Evolutionary conservation across 305 asterid genomes (phyloP).

Genomic region (Rubia balearica): DNA sequence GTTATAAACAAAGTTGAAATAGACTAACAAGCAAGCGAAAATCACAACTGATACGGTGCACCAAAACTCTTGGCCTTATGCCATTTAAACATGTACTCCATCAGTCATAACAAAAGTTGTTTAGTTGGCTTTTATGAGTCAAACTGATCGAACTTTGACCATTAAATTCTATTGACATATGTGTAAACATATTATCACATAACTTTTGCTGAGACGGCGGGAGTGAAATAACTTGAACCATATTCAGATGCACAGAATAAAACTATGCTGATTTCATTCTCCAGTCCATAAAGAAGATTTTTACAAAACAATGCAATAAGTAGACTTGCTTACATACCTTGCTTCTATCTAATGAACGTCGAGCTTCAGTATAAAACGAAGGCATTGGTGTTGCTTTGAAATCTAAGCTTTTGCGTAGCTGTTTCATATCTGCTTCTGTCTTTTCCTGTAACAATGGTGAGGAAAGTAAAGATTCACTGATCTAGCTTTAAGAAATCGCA

Average conservation of each 20-base stretch:
- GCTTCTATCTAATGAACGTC: conserved; percentile 28
- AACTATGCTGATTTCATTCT: background rate
- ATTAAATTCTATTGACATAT: no score
- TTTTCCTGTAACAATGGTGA: conserved; percentile 29
- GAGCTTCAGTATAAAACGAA: conserved; percentile 34
- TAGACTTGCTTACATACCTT: conserved; percentile 33
- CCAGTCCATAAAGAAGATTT: background rate
- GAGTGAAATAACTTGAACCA: background rate
- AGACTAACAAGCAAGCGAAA: background rate
- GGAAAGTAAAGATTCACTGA: background rate
- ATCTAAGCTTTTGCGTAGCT: conserved; percentile 33
- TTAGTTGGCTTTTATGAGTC: no score
- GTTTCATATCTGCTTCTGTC: conserved; percentile 31
- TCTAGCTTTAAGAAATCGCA: background rate
- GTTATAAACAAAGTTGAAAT: background rate
- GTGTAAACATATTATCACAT: no score
- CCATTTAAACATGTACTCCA: background rate
- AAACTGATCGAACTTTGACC: no score
- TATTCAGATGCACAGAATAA: background rate
- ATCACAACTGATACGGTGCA: background rate
- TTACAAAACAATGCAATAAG: background rate
- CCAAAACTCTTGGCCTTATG: background rate
- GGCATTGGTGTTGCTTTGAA: conserved; percentile 50
- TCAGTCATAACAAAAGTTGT: no score
- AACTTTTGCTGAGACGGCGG: no score